phyloP scores from a whole-genome alignment of 345 rosid species.

The Aurinia saxatilis region DNA sequence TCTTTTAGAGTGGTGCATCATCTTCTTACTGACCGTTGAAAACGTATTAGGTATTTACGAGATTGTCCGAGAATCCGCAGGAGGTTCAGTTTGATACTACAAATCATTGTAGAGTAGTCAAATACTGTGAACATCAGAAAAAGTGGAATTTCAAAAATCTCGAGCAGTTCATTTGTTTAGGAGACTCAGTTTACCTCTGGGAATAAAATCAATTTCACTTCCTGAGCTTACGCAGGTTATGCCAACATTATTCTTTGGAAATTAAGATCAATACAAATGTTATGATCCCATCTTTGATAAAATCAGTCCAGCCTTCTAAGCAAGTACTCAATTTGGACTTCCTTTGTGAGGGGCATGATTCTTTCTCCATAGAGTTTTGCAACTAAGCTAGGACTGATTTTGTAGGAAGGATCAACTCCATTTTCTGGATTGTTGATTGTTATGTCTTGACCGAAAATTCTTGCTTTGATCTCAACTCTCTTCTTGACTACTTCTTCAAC shows the following conservation, averaged over 20 bases:
- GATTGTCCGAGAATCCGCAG: conserved; percentile 48
- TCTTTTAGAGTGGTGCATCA: conserved; percentile 86
- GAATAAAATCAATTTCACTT: conserved; percentile 19
- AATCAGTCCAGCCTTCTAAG: conserved; percentile 49
- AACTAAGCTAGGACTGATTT: conserved; percentile 47
- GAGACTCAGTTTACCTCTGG: conserved; percentile 9
- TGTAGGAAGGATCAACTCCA: conserved; percentile 37
- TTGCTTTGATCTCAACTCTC: conserved; percentile 56
- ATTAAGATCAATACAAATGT: conserved; percentile 1
- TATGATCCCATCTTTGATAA: not conserved
- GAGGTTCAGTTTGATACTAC: conserved; percentile 27
- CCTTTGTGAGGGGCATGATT: conserved; percentile 70
- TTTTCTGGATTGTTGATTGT: conserved; percentile 2
- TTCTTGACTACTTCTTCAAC: conserved; percentile 50
- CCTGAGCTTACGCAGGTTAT: not conserved
- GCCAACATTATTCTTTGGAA: conserved; percentile 6
- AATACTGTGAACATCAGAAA: not conserved
- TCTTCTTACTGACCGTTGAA: conserved; percentile 66
- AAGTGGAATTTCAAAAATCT: not conserved
- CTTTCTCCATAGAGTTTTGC: conserved; percentile 49
- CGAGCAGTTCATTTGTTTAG: conserved; percentile 7
- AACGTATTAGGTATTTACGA: conserved; percentile 66
- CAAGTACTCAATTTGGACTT: conserved; percentile 59
- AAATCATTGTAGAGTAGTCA: not conserved
- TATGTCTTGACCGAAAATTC: conserved; percentile 40